These are phyloP conservation scores for Boletales sp. DNA, from an alignment of 768 basidiomycete genomes.

Conservation along the genomic window DNA sequence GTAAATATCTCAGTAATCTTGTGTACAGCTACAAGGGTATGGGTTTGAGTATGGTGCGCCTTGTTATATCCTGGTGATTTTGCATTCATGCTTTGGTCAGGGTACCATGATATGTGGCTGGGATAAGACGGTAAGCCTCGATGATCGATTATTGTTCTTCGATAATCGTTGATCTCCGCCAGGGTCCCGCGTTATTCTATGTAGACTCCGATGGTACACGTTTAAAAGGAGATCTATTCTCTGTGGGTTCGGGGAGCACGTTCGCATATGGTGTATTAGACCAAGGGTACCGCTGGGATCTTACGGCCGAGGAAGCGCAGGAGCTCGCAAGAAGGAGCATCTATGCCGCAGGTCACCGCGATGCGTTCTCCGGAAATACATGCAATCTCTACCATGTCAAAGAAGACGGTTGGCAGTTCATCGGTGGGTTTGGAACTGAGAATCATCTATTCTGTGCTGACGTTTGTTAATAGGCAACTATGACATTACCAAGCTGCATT, in stretches of 20 bases:
- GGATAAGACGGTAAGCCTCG: slow-evolving; percentile 85
- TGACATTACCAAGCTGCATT: slow-evolving; percentile 87
- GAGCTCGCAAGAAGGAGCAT: slow-evolving; percentile 93
- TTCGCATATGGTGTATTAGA: slow-evolving; percentile 99
- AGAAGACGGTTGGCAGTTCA: slow-evolving; percentile 93
- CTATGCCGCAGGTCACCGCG: slow-evolving; percentile 94
- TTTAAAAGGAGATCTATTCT: slow-evolving; percentile 95
- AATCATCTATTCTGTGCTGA: slow-evolving; percentile 9
- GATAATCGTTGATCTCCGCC: slow-evolving; percentile 13
- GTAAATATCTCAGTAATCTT: slow-evolving; percentile 95
- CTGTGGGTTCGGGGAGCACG: slow-evolving; percentile 96
- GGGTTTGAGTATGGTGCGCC: slow-evolving; percentile 94
- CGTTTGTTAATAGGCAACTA: slow-evolving; percentile 66
- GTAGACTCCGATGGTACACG: slow-evolving; percentile 97
- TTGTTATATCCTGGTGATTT: neutral
- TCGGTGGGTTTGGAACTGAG: slow-evolving; percentile 54
- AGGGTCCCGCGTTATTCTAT: slow-evolving; percentile 94
- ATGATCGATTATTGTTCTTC: neutral
- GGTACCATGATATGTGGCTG: slow-evolving; percentile 99
- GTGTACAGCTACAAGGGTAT: slow-evolving; percentile 99
- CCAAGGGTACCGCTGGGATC: slow-evolving; percentile 91
- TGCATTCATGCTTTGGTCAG: slow-evolving; percentile 36
- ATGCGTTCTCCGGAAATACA: slow-evolving; percentile 94
- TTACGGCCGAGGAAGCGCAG: slow-evolving; percentile 89
- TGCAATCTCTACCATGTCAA: slow-evolving; percentile 96